phyloP scores from a whole-genome alignment of 2,329 filamentous ascomycete genomes.

The Aspergillus aculeatus region DNA sequence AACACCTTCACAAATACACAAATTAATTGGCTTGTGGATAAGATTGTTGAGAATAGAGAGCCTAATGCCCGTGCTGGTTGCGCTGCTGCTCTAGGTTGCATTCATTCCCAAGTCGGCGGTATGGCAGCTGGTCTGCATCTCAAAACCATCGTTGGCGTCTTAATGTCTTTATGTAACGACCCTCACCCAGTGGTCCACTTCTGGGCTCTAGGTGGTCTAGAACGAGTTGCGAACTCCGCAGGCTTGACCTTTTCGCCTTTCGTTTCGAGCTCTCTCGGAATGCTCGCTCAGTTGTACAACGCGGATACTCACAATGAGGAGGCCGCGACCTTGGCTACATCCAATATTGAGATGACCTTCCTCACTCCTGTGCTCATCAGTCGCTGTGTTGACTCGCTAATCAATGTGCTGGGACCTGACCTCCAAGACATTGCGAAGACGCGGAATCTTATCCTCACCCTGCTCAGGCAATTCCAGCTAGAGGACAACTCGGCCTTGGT shows the following conservation, averaged over 20 bases:
- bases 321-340: constrained; percentile 73
- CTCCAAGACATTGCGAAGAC: constrained; percentile 89
- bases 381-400: constrained; percentile 87
- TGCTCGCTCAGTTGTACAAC: constrained; percentile 90
- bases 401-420: constrained; percentile 94
- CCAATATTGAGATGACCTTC: constrained; percentile 84
- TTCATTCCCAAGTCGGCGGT: constrained; percentile 91
- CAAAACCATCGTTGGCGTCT: constrained; percentile 93
- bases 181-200: constrained; percentile 94
- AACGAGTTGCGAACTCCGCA: constrained; percentile 83
- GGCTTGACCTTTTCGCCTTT: constrained; percentile 89
- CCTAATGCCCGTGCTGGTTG: constrained; percentile 91
- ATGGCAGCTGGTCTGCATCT: constrained; percentile 97
- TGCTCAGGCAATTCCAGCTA: constrained; percentile 78
- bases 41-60: constrained; percentile 89
- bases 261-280: constrained; percentile 84
- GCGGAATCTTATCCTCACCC: constrained; percentile 83
- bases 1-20: constrained; percentile 86
- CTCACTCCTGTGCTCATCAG: constrained; percentile 80
- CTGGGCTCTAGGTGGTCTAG: constrained; percentile 88
- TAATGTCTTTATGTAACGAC: constrained; percentile 97
- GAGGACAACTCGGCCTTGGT: constrained; percentile 71
- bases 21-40: constrained; percentile 89
- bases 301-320: constrained; percentile 89
- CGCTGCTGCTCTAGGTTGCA: constrained; percentile 87